These are phyloP conservation scores for Saccharum officinarum DNA, from an alignment of 176 grass and related monocot genomes.

Conservation along the genomic window DNA sequence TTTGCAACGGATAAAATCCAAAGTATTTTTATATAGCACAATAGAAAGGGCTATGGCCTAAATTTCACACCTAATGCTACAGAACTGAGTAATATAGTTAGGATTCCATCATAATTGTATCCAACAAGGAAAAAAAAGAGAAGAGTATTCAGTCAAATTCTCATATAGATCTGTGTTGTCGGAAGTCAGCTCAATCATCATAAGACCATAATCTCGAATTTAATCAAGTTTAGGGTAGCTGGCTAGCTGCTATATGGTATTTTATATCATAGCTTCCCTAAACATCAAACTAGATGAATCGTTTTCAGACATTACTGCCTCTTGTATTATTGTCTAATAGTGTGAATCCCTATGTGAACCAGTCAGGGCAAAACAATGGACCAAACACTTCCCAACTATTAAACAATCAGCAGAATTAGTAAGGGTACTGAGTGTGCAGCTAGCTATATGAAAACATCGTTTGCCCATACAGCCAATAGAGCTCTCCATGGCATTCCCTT, in stretches of 20 bases:
- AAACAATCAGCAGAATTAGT: background rate
- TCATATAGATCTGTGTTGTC: background rate
- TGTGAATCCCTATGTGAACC: background rate
- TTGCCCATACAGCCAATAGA: background rate
- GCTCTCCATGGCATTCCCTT: background rate
- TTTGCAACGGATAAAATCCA: background rate
- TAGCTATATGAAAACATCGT: background rate
- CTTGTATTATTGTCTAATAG: background rate
- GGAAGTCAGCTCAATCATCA: background rate
- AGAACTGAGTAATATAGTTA: background rate
- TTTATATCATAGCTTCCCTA: background rate
- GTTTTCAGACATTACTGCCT: background rate
- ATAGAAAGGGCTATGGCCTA: background rate
- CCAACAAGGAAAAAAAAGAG: background rate
- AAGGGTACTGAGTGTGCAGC: background rate
- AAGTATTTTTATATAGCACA: background rate
- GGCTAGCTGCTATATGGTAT: background rate
- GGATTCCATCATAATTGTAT: background rate
- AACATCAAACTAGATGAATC: background rate
- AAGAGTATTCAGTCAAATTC: background rate
- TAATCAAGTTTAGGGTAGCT: background rate
- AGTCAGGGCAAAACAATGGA: background rate
- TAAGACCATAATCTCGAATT: background rate
- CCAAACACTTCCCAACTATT: background rate
- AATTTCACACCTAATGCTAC: background rate